Conservation (phyloP, 352 stramenopile genomes). For the Thalassiosira hispida region DNA sequence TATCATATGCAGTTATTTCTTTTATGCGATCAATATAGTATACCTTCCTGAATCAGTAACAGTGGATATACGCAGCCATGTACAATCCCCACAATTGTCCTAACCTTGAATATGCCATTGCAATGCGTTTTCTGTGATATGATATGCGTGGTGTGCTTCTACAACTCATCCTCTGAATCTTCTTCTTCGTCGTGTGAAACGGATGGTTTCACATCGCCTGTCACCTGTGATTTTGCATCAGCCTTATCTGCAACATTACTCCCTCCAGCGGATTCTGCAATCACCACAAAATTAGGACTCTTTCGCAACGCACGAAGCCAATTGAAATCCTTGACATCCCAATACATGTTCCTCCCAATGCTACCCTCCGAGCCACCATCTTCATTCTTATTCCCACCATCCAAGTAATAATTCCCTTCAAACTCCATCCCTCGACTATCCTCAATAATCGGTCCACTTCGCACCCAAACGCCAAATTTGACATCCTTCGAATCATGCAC, state of each 20-base stretch:
- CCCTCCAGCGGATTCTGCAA: background rate
- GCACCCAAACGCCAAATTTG: conserved; percentile 38
- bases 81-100: too few species aligned
- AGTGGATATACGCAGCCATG: too few species aligned
- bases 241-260: background rate
- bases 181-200: background rate
- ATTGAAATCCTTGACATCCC: conserved; percentile 66
- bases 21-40: too few species aligned
- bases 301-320: conserved; percentile 48
- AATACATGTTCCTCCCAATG: conserved; percentile 53
- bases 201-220: background rate
- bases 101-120: too few species aligned
- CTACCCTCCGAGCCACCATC: background rate
- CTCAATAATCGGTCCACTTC: conserved; percentile 63
- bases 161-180: conserved; percentile 40
- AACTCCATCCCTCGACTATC: conserved; percentile 48
- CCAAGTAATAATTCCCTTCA: conserved; percentile 34
- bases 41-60: too few species aligned
- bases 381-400: background rate
- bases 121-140: too few species aligned
- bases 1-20: too few species aligned
- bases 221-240: too few species aligned
- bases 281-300: conserved; percentile 58
- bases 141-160: background rate
- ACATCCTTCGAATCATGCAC: conserved; percentile 52